A percentile compares a stretch with the other conserved stretches of the same genome.
Evolutionary conservation across 1,284 basidiomycete species (phyloP).

Genomic region (Calocybe gambosa): DNA sequence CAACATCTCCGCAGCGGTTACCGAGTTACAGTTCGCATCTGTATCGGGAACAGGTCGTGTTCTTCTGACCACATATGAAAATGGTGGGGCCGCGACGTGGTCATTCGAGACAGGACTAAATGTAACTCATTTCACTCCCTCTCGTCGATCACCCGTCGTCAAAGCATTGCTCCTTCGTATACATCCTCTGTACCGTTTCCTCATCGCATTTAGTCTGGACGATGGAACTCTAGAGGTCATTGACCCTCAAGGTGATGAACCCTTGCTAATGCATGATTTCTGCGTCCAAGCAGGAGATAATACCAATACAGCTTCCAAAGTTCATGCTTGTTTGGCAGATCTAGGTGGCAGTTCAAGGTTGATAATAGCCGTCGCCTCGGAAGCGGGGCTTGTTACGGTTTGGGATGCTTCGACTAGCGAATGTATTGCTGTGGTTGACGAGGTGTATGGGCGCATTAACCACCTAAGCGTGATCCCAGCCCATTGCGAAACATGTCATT

Average conservation of each 20-base stretch:
- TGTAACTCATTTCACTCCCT: slow-evolving; percentile 39
- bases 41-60: slow-evolving; percentile 19
- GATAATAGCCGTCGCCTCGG: slow-evolving; percentile 57
- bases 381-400: slow-evolving; percentile 61
- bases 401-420: slow-evolving; percentile 62
- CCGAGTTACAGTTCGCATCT: slow-evolving; percentile 43
- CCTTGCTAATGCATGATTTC: slow-evolving; percentile 35
- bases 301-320: slow-evolving; percentile 43
- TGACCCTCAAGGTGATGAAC: slow-evolving; percentile 41
- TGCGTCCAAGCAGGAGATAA: slow-evolving; percentile 53
- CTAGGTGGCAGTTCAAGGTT: slow-evolving; percentile 43
- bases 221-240: slow-evolving; percentile 60
- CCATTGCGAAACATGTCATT: slow-evolving; percentile 47
- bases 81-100: slow-evolving; percentile 53
- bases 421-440: slow-evolving; percentile 54
- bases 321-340: slow-evolving; percentile 46
- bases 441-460: slow-evolving; percentile 47
- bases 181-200: slow-evolving; percentile 36
- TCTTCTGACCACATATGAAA: slow-evolving; percentile 54
- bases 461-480: slow-evolving; percentile 49
- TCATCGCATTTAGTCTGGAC: slow-evolving; percentile 53
- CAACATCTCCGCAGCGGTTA: slow-evolving; percentile 40
- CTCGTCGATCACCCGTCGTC: slow-evolving; percentile 37
- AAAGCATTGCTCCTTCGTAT: slow-evolving; percentile 44
- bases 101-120: slow-evolving; percentile 31